Evolutionary conservation across 2,329 filamentous ascomycete genomes (phyloP), one percentile per base, ranked within the genome.

Genomic region (Monosporascus sp.): DNA sequence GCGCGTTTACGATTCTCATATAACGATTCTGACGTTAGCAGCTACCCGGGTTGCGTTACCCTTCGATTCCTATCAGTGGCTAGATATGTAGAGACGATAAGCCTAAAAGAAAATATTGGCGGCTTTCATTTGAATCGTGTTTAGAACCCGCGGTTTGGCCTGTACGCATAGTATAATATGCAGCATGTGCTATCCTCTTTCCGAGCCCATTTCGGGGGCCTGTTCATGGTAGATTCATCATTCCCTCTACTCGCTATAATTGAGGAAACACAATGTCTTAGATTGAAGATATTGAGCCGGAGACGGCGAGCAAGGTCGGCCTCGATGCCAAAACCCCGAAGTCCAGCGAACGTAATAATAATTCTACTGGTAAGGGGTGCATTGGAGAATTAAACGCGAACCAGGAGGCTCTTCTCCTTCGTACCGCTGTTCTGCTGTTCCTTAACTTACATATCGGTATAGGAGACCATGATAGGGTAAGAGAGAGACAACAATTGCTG

Each of bases 381-480:
- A 50, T 53, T 52, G 22, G 54, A 54, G 47, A 56, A 46, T 20
- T 50, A 56, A 48, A 56, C 49, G 6, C 54, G 52, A 7, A 54
- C 54, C 18, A 42, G 54, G 11, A 34, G 50, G 2, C 46, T 56
- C n/a, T 56, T 56, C 11, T 51, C 51, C 17, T 53, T 52, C n/a
- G 46, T 45, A 20, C 52, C 51, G 54, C 52, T 56, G n/a, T 56
- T 56, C 42, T 52, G 49, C 37, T 54, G 50, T 18, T 53, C 50
- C 1, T 25, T 25, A 6, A 6, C 24, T 6, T 25, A 52, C 47
- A 54, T 54, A 49, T 53, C 52, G 6, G 42, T 51, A 6, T 56
- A 49, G 50, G 27, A 25, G 20, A 3, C n/a, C 27, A 22, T 8
- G 11, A n/a, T 9, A 14, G n/a, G 24, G 24, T 25, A 41, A 3